Evolutionary conservation across 1,139 yeast genomes (phyloP).

Genomic region (Nakaseomyces bracarensis): DNA sequence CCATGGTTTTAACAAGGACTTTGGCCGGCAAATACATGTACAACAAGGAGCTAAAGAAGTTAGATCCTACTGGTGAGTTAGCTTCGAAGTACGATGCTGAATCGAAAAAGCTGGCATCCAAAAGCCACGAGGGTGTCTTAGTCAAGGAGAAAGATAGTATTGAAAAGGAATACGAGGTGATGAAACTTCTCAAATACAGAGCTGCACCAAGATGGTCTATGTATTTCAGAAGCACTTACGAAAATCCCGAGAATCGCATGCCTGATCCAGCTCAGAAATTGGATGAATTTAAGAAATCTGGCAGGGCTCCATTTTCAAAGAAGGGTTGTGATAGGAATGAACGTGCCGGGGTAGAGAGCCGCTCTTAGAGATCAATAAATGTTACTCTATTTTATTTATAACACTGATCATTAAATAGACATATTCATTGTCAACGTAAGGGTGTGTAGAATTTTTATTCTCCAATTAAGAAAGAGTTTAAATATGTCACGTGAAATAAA

Average conservation of each 20-base stretch:
- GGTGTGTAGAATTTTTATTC: too few relatives aligned
- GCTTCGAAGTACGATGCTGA: constrained; percentile 6
- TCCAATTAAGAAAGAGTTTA: too few relatives aligned
- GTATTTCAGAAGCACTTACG: constrained; percentile 33
- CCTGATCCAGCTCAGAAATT: constrained; percentile 33
- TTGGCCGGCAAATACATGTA: constrained; percentile 27
- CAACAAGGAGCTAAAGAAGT: constrained; percentile 22
- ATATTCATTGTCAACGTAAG: too few relatives aligned
- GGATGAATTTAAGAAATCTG: constrained; percentile 22
- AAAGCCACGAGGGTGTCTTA: neutral
- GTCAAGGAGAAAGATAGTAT: neutral
- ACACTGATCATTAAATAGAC: too few relatives aligned
- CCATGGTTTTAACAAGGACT: constrained; percentile 30
- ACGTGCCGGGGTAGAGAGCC: too few relatives aligned
- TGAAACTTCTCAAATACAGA: constrained; percentile 29
- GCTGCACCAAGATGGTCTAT: constrained; percentile 34
- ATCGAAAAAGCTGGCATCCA: neutral
- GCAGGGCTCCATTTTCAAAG: constrained; percentile 3
- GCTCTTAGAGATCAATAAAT: too few relatives aligned
- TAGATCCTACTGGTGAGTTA: constrained; percentile 20
- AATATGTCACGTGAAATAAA: too few relatives aligned
- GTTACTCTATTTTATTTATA: too few relatives aligned
- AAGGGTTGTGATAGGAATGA: neutral
- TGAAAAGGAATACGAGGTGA: constrained; percentile 31
- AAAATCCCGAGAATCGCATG: constrained; percentile 33